These are phyloP conservation scores for Lantana camara DNA, from an alignment of 257 asterid species.

Conservation along the genomic window DNA sequence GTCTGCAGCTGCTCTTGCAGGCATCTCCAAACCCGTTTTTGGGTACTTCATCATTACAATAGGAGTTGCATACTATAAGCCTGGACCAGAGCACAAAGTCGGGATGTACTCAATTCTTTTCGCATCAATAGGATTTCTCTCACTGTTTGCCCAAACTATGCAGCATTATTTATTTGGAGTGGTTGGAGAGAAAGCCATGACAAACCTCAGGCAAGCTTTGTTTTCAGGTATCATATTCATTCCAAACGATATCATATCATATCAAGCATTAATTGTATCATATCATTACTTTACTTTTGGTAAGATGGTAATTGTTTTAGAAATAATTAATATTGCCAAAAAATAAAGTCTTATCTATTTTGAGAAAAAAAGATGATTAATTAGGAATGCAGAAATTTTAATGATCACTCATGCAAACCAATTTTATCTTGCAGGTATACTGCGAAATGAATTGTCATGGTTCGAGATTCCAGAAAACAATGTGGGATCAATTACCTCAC, in stretches of 20 bases:
- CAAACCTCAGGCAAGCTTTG: constrained; percentile 63
- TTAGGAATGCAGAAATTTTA: too few relatives aligned
- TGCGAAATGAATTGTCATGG: constrained; percentile 76
- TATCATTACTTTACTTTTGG: too few relatives aligned
- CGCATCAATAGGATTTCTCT: constrained; percentile 59
- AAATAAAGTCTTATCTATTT: too few relatives aligned
- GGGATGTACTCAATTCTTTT: constrained; percentile 59
- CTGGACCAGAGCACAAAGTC: constrained; percentile 51
- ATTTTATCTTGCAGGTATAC: constrained; percentile 51
- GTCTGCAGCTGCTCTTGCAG: constrained; percentile 73
- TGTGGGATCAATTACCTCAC: constrained; percentile 67
- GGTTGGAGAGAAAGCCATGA: constrained; percentile 78
- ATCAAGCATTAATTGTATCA: too few relatives aligned
- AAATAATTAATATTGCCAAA: too few relatives aligned
- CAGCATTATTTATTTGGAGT: constrained; percentile 77
- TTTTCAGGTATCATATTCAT: constrained; percentile 56
- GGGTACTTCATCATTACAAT: constrained; percentile 86
- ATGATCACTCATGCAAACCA: neutral
- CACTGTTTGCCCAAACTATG: constrained; percentile 74
- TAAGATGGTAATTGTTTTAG: too few relatives aligned
- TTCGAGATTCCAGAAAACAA: constrained; percentile 75
- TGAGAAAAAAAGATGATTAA: too few relatives aligned
- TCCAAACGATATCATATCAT: too few relatives aligned
- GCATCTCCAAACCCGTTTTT: constrained; percentile 77
- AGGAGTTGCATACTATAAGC: constrained; percentile 71